Base-by-base conservation (phyloP, 495 filamentous ascomycete species). In the Penicillium pancosmium region DNA sequence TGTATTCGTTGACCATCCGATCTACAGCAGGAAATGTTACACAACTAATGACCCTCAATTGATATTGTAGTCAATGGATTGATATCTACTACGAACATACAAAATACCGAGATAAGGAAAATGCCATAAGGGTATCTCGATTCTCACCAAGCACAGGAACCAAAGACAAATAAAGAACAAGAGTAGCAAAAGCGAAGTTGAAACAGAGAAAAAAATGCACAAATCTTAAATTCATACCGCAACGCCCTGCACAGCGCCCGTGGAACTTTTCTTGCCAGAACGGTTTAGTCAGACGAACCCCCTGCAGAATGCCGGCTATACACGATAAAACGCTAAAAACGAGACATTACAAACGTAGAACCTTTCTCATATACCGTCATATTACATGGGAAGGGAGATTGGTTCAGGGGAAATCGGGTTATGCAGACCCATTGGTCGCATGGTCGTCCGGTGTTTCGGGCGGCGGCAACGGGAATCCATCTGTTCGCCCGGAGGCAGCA, bases 381-480 rank as follows among this genome's bases (percentile, higher is more conserved):
- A 52, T 55, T 16, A 46, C 23, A 51, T 25, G 23, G 34, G 19
- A 15, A 50, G 13, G 16, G 41, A 31, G n/a, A 50, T 31, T 31
- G 27, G 8, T 4, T 18, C 3, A 27, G 36, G 50, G 41, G 38
- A 11, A 3, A 41, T 16, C 36, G 9, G 8, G 43, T 52, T 53
- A 52, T 33, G 48, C 33, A 49, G 55, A 31, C 21, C 47, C 48
- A 47, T 60, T 68, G 16, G 41, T 44, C 38, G 56, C 57, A 33
- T 64, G 57, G 19, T 62, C 72, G 3, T 76, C 71, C 13, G 70
- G 66, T 4, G 62, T 59, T 8, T 78, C 77, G 1, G 68, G 60
- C 16, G 72, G 63, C 15, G 76, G 76, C 47, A 80, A 68, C 21
- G 78, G 78, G 59, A 80, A 80, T 6, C 75, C 76, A 56, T 80